A percentile compares a stretch with the other conserved stretches of the same genome.
Evolutionary conservation across 2,329 filamentous ascomycete genomes (phyloP).

Genomic region (Tympanopsis confertula): DNA sequence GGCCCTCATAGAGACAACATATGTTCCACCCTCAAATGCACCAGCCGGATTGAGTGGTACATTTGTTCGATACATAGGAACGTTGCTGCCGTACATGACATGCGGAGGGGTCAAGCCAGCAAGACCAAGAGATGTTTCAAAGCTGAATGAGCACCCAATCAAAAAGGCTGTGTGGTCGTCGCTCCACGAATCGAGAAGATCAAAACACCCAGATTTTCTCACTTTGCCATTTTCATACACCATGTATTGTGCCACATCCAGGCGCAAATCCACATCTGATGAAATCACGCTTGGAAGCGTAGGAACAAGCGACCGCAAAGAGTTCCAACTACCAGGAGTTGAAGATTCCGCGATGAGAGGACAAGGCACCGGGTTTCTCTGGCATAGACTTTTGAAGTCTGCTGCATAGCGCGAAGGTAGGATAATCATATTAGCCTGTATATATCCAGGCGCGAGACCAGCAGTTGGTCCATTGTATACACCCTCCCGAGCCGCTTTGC

Average conservation of each 20-base stretch:
- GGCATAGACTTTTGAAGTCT: slow-evolving; percentile 46
- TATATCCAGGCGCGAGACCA: slow-evolving; percentile 38
- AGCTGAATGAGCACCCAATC: slow-evolving; percentile 53
- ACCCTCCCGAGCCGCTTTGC: slow-evolving; percentile 28
- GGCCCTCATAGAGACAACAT: slow-evolving; percentile 53
- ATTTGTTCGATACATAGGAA: slow-evolving; percentile 50
- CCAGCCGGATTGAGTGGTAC: slow-evolving; percentile 44
- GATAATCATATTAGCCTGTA: slow-evolving; percentile 53
- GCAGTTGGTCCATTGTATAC: slow-evolving; percentile 31
- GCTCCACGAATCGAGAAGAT: slow-evolving; percentile 39
- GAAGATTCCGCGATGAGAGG: slow-evolving; percentile 43
- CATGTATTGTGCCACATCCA: slow-evolving; percentile 44
- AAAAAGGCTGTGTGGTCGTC: slow-evolving; percentile 48
- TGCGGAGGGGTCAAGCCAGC: slow-evolving; percentile 41
- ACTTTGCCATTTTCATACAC: slow-evolving; percentile 39
- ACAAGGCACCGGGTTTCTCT: slow-evolving; percentile 50
- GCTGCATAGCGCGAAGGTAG: slow-evolving; percentile 41
- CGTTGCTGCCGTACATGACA: slow-evolving; percentile 30
- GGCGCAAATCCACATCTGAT: slow-evolving; percentile 38
- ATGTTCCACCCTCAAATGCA: slow-evolving; percentile 39
- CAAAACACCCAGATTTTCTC: slow-evolving; percentile 18
- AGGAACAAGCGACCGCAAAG: slow-evolving; percentile 19
- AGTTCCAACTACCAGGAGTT: slow-evolving; percentile 24
- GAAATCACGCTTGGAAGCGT: slow-evolving; percentile 15
- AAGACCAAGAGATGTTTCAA: slow-evolving; percentile 40